phyloP scores from a whole-genome alignment of 2,329 filamentous ascomycete genomes.

The Pyrenochaeta sp. region DNA sequence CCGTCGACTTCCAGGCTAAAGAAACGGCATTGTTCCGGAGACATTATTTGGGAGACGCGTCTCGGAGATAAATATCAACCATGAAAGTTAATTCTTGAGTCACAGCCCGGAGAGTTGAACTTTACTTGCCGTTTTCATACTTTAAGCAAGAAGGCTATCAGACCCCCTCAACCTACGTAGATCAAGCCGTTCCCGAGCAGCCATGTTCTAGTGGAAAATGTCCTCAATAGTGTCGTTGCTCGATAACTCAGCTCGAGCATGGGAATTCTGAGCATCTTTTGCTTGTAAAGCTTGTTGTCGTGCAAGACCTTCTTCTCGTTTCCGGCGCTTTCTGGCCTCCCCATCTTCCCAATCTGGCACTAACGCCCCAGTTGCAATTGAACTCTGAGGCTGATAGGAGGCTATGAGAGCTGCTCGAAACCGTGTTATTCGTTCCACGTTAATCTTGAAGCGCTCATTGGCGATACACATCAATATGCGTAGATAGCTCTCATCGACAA shows the following conservation, averaged over 20 bases:
- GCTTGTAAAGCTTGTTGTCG: constrained; percentile 54
- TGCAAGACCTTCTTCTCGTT: constrained; percentile 58
- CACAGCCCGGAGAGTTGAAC: too few relatives aligned
- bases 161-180: too few relatives aligned
- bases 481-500: constrained; percentile 74
- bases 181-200: background rate
- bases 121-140: too few relatives aligned
- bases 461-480: constrained; percentile 71
- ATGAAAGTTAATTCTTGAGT: too few relatives aligned
- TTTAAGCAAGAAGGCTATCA: too few relatives aligned
- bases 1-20: background rate
- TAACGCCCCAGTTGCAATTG: background rate
- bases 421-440: constrained; percentile 71
- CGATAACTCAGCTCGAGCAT: background rate
- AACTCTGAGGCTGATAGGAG: constrained; percentile 10
- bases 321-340: constrained; percentile 48
- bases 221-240: background rate
- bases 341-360: constrained; percentile 53
- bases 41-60: too few relatives aligned
- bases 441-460: constrained; percentile 78
- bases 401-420: constrained; percentile 65
- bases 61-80: too few relatives aligned
- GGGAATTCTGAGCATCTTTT: background rate
- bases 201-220: constrained; percentile 5
- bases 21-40: too few relatives aligned